These are phyloP conservation scores for Candida suzukii DNA, from an alignment of 805 yeast genomes.

Conservation along the genomic window DNA sequence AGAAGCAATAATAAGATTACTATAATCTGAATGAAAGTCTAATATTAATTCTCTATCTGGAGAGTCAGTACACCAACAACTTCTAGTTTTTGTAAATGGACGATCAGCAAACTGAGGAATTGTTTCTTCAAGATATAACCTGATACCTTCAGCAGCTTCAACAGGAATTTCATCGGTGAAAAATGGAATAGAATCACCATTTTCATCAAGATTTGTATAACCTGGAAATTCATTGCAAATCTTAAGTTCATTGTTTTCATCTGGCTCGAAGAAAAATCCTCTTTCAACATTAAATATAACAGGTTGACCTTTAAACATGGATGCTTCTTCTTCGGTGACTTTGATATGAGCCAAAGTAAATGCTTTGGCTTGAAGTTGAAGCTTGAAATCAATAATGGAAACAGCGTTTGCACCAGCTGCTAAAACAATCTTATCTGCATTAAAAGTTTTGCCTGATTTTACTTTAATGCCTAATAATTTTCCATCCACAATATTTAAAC, in stretches of 20 bases:
- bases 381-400: conserved; percentile 26
- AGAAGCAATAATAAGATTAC: conserved; percentile 12
- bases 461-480: conserved; percentile 22
- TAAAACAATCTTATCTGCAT: conserved; percentile 23
- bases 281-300: conserved; percentile 29
- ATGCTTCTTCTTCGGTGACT: conserved; percentile 26
- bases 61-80: conserved; percentile 23
- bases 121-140: conserved; percentile 22
- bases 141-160: conserved; percentile 26
- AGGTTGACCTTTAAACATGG: conserved; percentile 23
- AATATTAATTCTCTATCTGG: conserved; percentile 17
- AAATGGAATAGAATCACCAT: conserved; percentile 21
- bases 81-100: conserved; percentile 19
- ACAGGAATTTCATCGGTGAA: conserved; percentile 23
- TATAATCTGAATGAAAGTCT: conserved; percentile 12
- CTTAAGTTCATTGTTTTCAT: conserved; percentile 26
- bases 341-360: conserved; percentile 36
- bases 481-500: conserved; percentile 1
- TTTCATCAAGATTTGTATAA: conserved; percentile 18
- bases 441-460: conserved; percentile 18
- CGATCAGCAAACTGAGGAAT: conserved; percentile 25
- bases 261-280: conserved; percentile 38
- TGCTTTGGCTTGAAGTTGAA: conserved; percentile 31
- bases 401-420: conserved; percentile 33
- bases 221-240: conserved; percentile 35